phyloP scores from a whole-genome alignment of 2,329 filamentous ascomycete species.

The Epichloe gansuensis region DNA sequence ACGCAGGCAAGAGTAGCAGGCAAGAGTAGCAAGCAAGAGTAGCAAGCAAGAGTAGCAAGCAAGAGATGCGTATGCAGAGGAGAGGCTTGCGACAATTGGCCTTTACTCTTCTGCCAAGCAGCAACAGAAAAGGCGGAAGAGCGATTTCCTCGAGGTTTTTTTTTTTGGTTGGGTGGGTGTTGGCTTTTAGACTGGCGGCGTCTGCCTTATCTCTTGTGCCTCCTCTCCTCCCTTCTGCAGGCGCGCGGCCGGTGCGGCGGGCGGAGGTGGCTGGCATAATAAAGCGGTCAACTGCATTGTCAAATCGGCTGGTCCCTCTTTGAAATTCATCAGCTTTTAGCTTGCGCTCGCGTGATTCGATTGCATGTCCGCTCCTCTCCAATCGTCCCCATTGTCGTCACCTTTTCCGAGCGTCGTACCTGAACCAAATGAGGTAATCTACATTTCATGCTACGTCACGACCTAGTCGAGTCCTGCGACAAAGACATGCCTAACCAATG shows the following conservation, averaged over 20 bases:
- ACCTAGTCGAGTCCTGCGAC: no score
- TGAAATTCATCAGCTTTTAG: no score
- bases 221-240: not conserved
- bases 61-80: not conserved
- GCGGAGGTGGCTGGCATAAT: not conserved
- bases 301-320: not conserved
- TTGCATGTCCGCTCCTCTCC: no score
- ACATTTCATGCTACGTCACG: not conserved
- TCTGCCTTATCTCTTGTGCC: not conserved
- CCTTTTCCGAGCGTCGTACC: not conserved
- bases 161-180: not conserved
- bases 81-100: not conserved
- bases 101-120: not conserved
- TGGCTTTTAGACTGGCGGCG: not conserved
- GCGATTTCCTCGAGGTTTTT: not conserved
- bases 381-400: not conserved
- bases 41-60: not conserved
- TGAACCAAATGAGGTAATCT: not conserved
- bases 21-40: not conserved
- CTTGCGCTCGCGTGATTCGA: no score
- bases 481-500: no score
- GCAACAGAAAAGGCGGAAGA: not conserved
- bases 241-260: not conserved
- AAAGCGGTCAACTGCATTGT: not conserved
- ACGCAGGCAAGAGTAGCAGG: constrained; percentile 6